These are phyloP conservation scores for Ilyonectria sp. DNA, from an alignment of 2,329 filamentous ascomycete species.

Conservation along the genomic window DNA sequence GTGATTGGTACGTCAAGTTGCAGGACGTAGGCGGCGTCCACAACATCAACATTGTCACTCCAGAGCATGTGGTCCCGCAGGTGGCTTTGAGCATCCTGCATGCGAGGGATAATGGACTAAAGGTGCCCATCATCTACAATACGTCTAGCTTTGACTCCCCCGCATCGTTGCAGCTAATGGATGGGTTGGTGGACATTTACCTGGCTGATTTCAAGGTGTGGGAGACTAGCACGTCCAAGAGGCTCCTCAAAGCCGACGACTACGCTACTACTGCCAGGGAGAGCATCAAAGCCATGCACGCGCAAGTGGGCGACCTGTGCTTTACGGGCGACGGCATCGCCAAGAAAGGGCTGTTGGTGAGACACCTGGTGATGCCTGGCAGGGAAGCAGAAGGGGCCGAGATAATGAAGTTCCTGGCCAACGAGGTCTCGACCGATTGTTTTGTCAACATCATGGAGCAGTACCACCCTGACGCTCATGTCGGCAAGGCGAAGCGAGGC, in stretches of 20 bases:
- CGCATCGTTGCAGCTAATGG: constrained; percentile 79
- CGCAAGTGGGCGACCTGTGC: constrained; percentile 85
- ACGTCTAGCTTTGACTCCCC: constrained; percentile 86
- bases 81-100: constrained; percentile 83
- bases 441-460: constrained; percentile 94
- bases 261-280: constrained; percentile 81
- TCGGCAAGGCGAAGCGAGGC: constrained; percentile 74
- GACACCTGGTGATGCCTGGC: constrained; percentile 90
- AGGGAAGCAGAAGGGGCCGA: constrained; percentile 79
- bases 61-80: constrained; percentile 89
- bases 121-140: constrained; percentile 86
- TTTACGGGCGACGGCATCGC: constrained; percentile 88
- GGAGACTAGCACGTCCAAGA: constrained; percentile 75
- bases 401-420: constrained; percentile 84
- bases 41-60: constrained; percentile 91
- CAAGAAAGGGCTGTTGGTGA: constrained; percentile 80
- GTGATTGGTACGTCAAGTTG: constrained; percentile 86
- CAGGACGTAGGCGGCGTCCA: constrained; percentile 86
- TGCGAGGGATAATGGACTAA: constrained; percentile 78
- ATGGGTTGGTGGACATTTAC: constrained; percentile 88
- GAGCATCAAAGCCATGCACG: constrained; percentile 85
- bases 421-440: constrained; percentile 79
- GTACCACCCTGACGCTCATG: constrained; percentile 85
- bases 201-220: constrained; percentile 92
- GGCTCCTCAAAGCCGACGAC: constrained; percentile 83